These are phyloP conservation scores for Metschnikowia noctiluminum DNA, from an alignment of 805 yeast species.

Conservation along the genomic window DNA sequence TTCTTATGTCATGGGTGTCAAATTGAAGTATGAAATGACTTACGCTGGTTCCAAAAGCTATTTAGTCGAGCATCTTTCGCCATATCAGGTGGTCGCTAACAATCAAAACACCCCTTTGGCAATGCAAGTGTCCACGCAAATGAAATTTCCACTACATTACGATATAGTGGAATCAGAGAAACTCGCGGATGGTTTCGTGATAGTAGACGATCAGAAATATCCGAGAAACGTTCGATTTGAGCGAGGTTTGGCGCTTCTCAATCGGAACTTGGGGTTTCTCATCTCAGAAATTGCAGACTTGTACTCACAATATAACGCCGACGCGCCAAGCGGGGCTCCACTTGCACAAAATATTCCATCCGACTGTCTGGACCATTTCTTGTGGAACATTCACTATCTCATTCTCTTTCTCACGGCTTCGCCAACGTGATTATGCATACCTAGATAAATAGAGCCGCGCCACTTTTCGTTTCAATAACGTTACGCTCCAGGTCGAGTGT, in stretches of 20 bases:
- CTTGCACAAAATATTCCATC: constrained; percentile 26
- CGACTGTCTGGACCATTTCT: constrained; percentile 38
- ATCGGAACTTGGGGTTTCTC: constrained; percentile 28
- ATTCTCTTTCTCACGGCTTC: constrained; percentile 31
- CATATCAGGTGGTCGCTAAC: constrained; percentile 5
- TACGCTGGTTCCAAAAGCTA: constrained; percentile 20
- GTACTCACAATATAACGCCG: constrained; percentile 13
- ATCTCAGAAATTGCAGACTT: constrained; percentile 21
- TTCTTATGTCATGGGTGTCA: constrained; percentile 24
- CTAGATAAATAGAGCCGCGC: neutral
- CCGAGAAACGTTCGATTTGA: constrained; percentile 29
- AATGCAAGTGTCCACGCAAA: constrained; percentile 5
- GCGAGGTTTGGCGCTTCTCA: constrained; percentile 30
- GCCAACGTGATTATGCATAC: neutral
- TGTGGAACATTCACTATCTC: constrained; percentile 40
- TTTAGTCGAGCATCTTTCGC: constrained; percentile 22
- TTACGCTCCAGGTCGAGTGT: neutral
- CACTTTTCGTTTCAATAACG: too few species aligned
- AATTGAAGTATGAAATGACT: constrained; percentile 28
- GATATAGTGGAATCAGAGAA: constrained; percentile 21
- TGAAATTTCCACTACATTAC: constrained; percentile 28
- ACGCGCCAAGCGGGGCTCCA: constrained; percentile 4
- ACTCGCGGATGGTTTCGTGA: constrained; percentile 1
- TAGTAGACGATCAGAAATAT: constrained; percentile 5
- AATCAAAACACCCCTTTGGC: constrained; percentile 2